Evolutionary conservation across 768 basidiomycete species (phyloP).

Genomic region (Suillus paluster): DNA sequence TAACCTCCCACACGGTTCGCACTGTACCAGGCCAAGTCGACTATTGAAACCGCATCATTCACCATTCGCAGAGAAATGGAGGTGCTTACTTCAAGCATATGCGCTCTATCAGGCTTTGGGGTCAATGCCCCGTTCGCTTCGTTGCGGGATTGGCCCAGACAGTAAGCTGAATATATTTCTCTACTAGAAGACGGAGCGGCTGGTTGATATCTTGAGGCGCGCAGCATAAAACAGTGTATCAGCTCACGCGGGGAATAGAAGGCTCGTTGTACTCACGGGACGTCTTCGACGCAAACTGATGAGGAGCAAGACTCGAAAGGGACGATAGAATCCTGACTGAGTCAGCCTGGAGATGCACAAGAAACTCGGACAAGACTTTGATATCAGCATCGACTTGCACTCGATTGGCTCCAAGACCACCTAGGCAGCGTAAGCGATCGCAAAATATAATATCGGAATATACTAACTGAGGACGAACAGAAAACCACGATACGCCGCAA

Average conservation of each 20-base stretch:
- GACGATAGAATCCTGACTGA: conserved; percentile 58
- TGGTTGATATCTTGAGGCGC: conserved; percentile 68
- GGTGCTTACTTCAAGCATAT: conserved; percentile 60
- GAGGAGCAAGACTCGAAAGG: conserved; percentile 65
- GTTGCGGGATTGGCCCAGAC: conserved; percentile 92
- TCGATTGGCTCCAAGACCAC: conserved; percentile 94
- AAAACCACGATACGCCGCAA: conserved; percentile 90
- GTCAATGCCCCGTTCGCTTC: conserved; percentile 72
- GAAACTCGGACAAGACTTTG: conserved; percentile 84
- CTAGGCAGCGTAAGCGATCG: conserved; percentile 43
- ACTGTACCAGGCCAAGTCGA: conserved; percentile 68
- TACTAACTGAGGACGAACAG: conserved; percentile 87
- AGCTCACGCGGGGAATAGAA: conserved; percentile 10
- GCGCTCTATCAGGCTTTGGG: conserved; percentile 56
- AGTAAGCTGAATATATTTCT: conserved; percentile 81
- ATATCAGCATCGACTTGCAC: conserved; percentile 90
- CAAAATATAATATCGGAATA: background rate
- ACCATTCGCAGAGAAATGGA: background rate
- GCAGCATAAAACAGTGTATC: conserved; percentile 47
- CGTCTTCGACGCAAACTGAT: conserved; percentile 47
- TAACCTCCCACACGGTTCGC: conserved; percentile 79
- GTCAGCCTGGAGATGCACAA: conserved; percentile 78
- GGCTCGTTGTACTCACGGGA: conserved; percentile 40
- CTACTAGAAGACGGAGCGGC: conserved; percentile 82
- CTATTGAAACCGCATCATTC: conserved; percentile 35